Evolutionary conservation across 163 green algal species (phyloP), one percentile per base, ranked within the genome.

Genomic region (Prototheca wickerhamii): DNA sequence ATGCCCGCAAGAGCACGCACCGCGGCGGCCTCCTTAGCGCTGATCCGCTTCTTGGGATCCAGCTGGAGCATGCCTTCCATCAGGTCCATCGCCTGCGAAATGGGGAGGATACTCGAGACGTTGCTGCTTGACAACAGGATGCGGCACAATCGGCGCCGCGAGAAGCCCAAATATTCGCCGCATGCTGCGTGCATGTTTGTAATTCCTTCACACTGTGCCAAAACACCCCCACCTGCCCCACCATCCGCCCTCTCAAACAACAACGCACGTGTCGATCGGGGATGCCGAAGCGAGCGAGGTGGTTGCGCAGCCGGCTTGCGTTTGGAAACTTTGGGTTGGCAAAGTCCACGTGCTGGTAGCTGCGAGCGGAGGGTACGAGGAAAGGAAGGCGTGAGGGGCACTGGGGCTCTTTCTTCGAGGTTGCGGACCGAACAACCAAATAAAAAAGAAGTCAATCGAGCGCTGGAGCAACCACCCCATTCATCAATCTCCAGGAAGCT

Each of bases 11-110:
- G 10, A 10, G n/a, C 37, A 10, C 37, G 23, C 1, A 54, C 46
- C 46, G 10, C 23, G 4, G 54, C 34, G 28, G 74, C 77, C 17
- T 76, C 73, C 1, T 57, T 55, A 6, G 86, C 86, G 0, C 40
- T 68, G 46, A 88, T 80, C 3, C 87, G 77, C 37, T 78, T 77
- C 25, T 61, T 73, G 15, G 86, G 86, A 60, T 95, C 76, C n/a
- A 89, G 63, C 18, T 54, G 46, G 44, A 95, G 80, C 77, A 95
- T 77, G 12, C 65, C 66, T 28, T 82, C 64, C 61, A 95, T 64
- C 65, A 92, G 79, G 40, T 77, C 57, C 31, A 91, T 49, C 4
- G 85, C 84, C 25, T 76, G 54, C 2, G 64, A 28, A 3, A 54
- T 12, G 18, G 23, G 46, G 10, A 18, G n/a, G 46, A 18, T 12